A percentile compares a stretch with the other conserved stretches of the same genome.
Conservation (phyloP, 495 filamentous ascomycete genomes). For the Neurospora sp. region DNA sequence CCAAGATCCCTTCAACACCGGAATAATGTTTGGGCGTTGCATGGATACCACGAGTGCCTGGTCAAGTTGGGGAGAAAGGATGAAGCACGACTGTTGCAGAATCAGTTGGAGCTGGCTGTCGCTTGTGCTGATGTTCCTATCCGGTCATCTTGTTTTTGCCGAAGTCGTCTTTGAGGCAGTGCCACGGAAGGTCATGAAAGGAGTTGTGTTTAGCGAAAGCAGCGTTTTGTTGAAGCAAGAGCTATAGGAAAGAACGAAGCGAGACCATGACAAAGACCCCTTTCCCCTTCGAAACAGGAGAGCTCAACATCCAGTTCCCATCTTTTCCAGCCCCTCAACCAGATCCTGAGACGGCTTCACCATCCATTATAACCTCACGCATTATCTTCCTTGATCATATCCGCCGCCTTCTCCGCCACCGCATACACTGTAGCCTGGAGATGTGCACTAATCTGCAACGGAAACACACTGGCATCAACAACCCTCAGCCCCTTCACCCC, state of each 20-base stretch:
- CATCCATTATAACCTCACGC: neutral
- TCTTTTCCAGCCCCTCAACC: too few species aligned
- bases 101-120: slow-evolving; percentile 38
- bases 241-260: neutral
- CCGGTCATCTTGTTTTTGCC: slow-evolving; percentile 52
- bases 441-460: slow-evolving; percentile 39
- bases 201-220: neutral
- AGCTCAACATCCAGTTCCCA: neutral
- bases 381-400: slow-evolving; percentile 29
- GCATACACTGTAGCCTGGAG: slow-evolving; percentile 42
- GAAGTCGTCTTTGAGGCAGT: slow-evolving; percentile 12
- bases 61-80: slow-evolving; percentile 33
- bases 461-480: slow-evolving; percentile 43
- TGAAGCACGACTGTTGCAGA: slow-evolving; percentile 41
- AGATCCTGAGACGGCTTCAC: too few species aligned
- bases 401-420: slow-evolving; percentile 44
- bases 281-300: neutral
- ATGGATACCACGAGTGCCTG: slow-evolving; percentile 57
- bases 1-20: slow-evolving; percentile 50
- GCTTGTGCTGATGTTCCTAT: slow-evolving; percentile 51
- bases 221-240: neutral
- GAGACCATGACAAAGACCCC: neutral
- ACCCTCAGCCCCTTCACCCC: slow-evolving; percentile 40
- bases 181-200: neutral
- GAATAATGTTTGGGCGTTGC: slow-evolving; percentile 59